phyloP scores from a whole-genome alignment of 768 basidiomycete species.

The Leccinum disarticulatum region DNA sequence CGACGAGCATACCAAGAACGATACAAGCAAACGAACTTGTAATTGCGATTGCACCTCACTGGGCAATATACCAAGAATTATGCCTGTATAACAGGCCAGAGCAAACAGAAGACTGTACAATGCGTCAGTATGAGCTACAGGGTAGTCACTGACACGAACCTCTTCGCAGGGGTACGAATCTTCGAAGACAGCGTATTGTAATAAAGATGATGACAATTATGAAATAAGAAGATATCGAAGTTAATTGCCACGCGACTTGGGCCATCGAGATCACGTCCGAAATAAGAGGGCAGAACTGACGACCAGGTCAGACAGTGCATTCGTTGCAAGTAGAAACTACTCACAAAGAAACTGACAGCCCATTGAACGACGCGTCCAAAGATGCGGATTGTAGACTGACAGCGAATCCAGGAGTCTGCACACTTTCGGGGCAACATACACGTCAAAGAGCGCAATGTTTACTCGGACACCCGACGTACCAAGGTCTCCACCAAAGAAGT shows the following conservation, averaged over 20 bases:
- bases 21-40: background rate
- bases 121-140: background rate
- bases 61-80: constrained; percentile 1
- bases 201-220: constrained; percentile 10
- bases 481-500: constrained; percentile 4
- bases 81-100: background rate
- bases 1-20: background rate
- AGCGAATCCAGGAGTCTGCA: constrained; percentile 5
- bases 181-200: constrained; percentile 1
- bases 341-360: constrained; percentile 25
- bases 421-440: background rate
- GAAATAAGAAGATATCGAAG: constrained; percentile 15
- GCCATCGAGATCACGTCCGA: constrained; percentile 23
- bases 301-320: background rate
- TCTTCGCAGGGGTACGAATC: constrained; percentile 3
- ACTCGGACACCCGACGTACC: background rate
- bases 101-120: constrained; percentile 8
- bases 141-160: constrained; percentile 5
- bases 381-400: constrained; percentile 1
- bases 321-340: background rate
- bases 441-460: background rate
- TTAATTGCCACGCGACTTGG: constrained; percentile 13
- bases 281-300: constrained; percentile 23
- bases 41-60: background rate
- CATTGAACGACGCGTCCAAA: constrained; percentile 11